Evolutionary conservation across 2,329 filamentous ascomycete genomes (phyloP), one percentile per base, ranked within the genome.

Genomic region (Domatiomyces globalis): DNA sequence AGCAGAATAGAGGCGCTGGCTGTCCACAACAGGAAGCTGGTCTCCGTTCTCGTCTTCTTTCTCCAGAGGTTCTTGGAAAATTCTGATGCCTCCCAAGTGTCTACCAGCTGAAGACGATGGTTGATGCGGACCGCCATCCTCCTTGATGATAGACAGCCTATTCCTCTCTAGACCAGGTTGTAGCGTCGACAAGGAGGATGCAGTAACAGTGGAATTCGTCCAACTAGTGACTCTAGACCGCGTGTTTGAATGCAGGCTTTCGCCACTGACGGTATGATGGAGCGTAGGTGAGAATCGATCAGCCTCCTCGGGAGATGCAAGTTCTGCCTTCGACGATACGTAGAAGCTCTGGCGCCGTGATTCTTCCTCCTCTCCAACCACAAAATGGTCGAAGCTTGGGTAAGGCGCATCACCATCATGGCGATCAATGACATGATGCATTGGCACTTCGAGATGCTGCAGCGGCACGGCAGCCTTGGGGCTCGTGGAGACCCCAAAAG

Each of bases 161-260:
- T 68, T 67, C 10, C 62, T 61, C 43, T 67, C 63, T 5, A 62
- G 61, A 20, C 49, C 54, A 36, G 55, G 53, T 18, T 61, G 65
- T 19, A 63, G 61, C 9, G 63, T 63, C n/a, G 59, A 56, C 33
- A 39, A 39, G 25, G 70, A 58, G 4, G 70, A 72, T 45, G 64
- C 63, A n/a, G 63, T 63, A 1, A 50, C 55, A 43, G 67, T 72
- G 2, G 71, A 73, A 54, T 73, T 65, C 36, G 71, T 67, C 71
- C 71, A 73, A 56, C 71, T 74, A 12, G 70, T 72, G n/a, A 71
- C 69, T 25, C 71, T 68, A 29, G 71, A 73, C 29, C 55, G 59
- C 29, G 52, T 50, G 43, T 59, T 57, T 19, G 52, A 58, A 45
- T 52, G 53, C 10, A 60, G 51, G 33, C 59, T 60, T 17, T 58